phyloP scores from a whole-genome alignment of 2,329 filamentous ascomycete species.

The Aspergillus versicolor region DNA sequence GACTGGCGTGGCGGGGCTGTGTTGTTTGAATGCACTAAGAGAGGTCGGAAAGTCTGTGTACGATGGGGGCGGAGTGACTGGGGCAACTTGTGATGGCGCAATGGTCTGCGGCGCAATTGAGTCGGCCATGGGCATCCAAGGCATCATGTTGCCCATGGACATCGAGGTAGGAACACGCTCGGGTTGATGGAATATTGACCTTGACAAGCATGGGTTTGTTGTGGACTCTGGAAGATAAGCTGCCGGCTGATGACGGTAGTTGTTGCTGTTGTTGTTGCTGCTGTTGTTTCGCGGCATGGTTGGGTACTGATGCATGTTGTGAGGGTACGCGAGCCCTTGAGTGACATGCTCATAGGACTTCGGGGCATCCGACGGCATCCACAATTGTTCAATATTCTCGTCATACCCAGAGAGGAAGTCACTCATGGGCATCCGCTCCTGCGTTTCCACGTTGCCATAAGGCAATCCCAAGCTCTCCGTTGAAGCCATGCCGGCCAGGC shows the following conservation, averaged over 20 bases:
- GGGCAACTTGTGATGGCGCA: slow-evolving; percentile 34
- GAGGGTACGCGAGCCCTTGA: slow-evolving; percentile 31
- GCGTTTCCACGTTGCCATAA: slow-evolving; percentile 33
- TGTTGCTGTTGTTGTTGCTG: slow-evolving; percentile 19
- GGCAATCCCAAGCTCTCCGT: slow-evolving; percentile 33
- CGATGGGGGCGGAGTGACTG: slow-evolving; percentile 38
- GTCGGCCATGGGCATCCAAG: slow-evolving; percentile 35
- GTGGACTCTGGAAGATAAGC: slow-evolving; percentile 39
- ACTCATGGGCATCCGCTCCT: slow-evolving; percentile 34
- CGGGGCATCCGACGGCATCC: slow-evolving; percentile 36
- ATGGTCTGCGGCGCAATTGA: slow-evolving; percentile 38
- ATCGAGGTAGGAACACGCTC: slow-evolving; percentile 35
- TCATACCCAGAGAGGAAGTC: slow-evolving; percentile 40
- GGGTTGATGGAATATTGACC: slow-evolving; percentile 38
- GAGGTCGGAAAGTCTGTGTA: slow-evolving; percentile 38
- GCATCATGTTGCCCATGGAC: slow-evolving; percentile 39
- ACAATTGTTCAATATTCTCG: slow-evolving; percentile 39
- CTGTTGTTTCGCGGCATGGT: slow-evolving; percentile 31
- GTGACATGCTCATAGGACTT: slow-evolving; percentile 35
- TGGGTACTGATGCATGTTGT: slow-evolving; percentile 35
- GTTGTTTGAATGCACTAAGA: slow-evolving; percentile 33
- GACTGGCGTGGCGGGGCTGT: slow-evolving; percentile 38
- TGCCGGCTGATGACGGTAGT: slow-evolving; percentile 32
- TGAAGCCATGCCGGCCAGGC: slow-evolving; percentile 35
- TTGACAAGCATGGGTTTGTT: slow-evolving; percentile 40